Evolutionary conservation across 345 rosid genomes (phyloP), one percentile per base, ranked within the genome.

Genomic region (Erysimum cheiranthoides): DNA sequence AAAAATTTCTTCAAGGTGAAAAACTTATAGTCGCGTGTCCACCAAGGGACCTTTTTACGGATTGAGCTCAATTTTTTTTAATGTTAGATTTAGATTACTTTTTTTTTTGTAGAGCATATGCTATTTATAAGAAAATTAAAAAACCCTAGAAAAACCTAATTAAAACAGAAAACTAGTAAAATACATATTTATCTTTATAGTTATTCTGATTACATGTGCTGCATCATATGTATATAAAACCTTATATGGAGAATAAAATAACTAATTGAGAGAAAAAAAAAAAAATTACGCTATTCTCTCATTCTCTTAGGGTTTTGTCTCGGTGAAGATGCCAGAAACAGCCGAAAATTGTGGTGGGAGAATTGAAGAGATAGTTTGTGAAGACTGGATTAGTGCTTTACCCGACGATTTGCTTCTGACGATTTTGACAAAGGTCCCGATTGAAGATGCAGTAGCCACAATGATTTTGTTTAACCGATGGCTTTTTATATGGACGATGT

Each of bases 1-100:
- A n/a, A n/a, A n/a, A n/a, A n/a, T n/a, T n/a, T 16, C n/a, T 65
- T 5, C 4, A 34, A 21, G 25, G 25, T 21, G 25, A 21, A 21
- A 21, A 21, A 21, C 1, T 21, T 1, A 21, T 21, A 21, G 38
- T 74, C 71, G 61, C 39, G 73, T 67, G 73, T 61, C 25, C 25
- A 21, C 25, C 25, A 21, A 21, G 25, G 25, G 1, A 21, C 25
- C 25, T 21, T 21, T 21, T 21, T 21, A 21, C 25, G 25, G 25
- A 21, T 21, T 21, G 25, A 0, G 25, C 25, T 21, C 25, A 21
- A 21, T 21, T 21, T 21, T 21, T 21, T 21, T 21, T 21, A n/a
- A n/a, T n/a, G n/a, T n/a, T n/a, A n/a, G n/a, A n/a, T n/a, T n/a
- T n/a, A n/a, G n/a, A n/a, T n/a, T n/a, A n/a, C n/a, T n/a, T n/a